Conservation (phyloP, 192 early-diverging fungal genomes). For the Dissophora ornata region DNA sequence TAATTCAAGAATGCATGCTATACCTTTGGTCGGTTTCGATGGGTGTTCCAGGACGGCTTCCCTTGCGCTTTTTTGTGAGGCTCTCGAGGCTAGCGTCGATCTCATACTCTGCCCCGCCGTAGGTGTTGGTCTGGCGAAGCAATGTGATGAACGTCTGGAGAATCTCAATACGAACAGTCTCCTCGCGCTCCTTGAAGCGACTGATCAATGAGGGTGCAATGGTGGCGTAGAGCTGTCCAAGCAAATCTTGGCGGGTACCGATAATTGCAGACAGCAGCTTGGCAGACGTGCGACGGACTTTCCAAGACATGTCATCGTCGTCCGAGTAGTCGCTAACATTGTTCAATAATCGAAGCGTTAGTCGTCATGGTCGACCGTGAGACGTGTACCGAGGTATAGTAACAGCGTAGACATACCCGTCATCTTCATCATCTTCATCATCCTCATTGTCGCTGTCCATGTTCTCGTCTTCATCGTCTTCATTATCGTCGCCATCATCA, state of each 20-base stretch:
- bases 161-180: constrained; percentile 85
- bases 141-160: constrained; percentile 77
- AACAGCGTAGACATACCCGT: constrained; percentile 60
- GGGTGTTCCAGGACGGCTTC: constrained; percentile 45
- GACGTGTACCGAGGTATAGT: too few species aligned
- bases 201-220: constrained; percentile 80
- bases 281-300: constrained; percentile 84
- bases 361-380: not conserved
- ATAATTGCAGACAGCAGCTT: constrained; percentile 78
- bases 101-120: constrained; percentile 55
- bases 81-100: constrained; percentile 47
- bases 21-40: constrained; percentile 64
- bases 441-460: constrained; percentile 71
- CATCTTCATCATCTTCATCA: constrained; percentile 74
- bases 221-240: constrained; percentile 69
- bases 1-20: not conserved
- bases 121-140: constrained; percentile 68
- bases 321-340: constrained; percentile 80
- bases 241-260: constrained; percentile 75
- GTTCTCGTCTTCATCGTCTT: constrained; percentile 70
- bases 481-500: constrained; percentile 77
- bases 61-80: constrained; percentile 61
- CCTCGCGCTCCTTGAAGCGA: constrained; percentile 88
- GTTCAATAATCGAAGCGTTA: not conserved
- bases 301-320: constrained; percentile 94